phyloP scores from a whole-genome alignment of 2,329 filamentous ascomycete genomes.

The Fusarium begoniae region DNA sequence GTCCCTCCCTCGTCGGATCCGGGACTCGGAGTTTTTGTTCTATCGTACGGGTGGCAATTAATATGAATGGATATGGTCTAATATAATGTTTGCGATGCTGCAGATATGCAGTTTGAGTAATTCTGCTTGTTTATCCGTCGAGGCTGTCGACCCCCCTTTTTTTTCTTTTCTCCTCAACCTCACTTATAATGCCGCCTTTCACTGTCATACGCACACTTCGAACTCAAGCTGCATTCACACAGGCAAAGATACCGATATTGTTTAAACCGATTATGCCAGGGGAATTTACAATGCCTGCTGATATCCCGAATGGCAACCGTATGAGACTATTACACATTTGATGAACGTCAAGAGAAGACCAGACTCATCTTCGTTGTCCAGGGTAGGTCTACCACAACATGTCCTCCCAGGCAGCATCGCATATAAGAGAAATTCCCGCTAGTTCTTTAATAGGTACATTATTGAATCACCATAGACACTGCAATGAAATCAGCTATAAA shows the following conservation, averaged over 20 bases:
- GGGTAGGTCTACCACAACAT: background rate
- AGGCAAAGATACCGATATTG: fast-evolving
- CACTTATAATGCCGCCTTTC: too few relatives aligned
- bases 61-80: background rate
- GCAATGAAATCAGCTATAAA: background rate
- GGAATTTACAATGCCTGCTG: too few relatives aligned
- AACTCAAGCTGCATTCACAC: background rate
- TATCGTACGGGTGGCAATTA: constrained; percentile 13
- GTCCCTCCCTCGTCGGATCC: constrained; percentile 38
- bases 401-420: background rate
- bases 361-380: background rate
- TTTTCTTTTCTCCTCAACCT: background rate
- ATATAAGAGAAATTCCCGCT: background rate
- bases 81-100: background rate
- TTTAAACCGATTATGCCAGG: background rate
- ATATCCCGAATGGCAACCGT: too few relatives aligned
- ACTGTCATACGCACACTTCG: too few relatives aligned
- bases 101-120: background rate
- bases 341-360: background rate
- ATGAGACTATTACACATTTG: background rate
- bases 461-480: too few relatives aligned
- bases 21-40: constrained; percentile 15
- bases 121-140: background rate
- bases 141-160: background rate
- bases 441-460: background rate